Evolutionary conservation across 2,329 filamentous ascomycete species (phyloP), one percentile per base, ranked within the genome.

Genomic region (Teratosphaeria epicoccoides): DNA sequence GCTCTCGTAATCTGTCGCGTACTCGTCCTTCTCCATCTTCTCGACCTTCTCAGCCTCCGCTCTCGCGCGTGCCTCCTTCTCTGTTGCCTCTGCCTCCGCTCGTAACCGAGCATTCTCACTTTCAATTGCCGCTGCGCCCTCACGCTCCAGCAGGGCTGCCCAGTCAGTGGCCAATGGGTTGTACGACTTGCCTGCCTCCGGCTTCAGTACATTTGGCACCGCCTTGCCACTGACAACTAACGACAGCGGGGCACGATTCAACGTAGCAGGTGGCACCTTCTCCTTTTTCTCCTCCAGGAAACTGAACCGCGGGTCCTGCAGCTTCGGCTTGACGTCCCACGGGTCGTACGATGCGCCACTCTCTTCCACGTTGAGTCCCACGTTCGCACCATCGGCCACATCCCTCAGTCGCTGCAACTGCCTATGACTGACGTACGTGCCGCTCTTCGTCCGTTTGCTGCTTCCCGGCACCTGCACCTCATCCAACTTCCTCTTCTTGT

Each of bases 131-230:
- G 87, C 88, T 51, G 83, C 78, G 45, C 88, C 86, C 69, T 94
- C 88, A 43, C 80, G 76, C 20, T 79, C 77, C 44, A 95, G 73
- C 14, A 91, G 80, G 7, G 80, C 77, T 61, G 90, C 84, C 77
- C 94, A 98, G 57, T 95, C 89, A 57, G 82, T 79, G 61, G 94
- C 94, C 5, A 81, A 74, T 0, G 93, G 93, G 67, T 98, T 98
- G 73, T 98, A 98, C 61, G 88, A 95, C 68, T 84, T 88, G 53
- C 88, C 89, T 14, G 84, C 88, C 6, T 82, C 78, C 1, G 93
- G 93, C 63, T 83, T 86, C 55, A 79, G 76, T 0, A 98, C 85
- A 2, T 89, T 83, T 1, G 88, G 86, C 7, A 95, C 75, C 0
- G 78, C 70, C 68, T 91, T 95, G 33, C 89, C 90, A 63, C 78